Percentiles rank a stretch among this genome's conserved stretches.
Conservation (phyloP, 2,329 filamentous ascomycete species). For the Fragosphaeria purpurea region DNA sequence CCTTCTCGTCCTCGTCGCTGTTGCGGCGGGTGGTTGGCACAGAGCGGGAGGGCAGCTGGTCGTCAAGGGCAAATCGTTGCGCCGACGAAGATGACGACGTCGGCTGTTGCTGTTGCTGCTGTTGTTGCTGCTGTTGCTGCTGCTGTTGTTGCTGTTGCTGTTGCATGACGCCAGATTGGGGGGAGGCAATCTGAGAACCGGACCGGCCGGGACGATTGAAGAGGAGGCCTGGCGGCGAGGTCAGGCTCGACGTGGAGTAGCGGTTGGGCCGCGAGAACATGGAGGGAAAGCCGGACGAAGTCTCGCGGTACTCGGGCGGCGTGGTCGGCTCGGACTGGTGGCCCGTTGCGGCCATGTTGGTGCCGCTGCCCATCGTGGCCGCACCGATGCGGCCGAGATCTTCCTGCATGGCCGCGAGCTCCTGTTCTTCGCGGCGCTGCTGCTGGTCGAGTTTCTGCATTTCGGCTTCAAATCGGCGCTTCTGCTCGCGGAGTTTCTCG, state of each 20-base stretch:
- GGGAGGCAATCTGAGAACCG: conserved; percentile 71
- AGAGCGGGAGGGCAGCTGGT: conserved; percentile 68
- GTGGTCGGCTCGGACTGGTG: conserved; percentile 94
- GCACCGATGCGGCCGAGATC: conserved; percentile 52
- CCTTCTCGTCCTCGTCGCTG: conserved; percentile 83
- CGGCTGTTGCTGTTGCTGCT: not conserved
- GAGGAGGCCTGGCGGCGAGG: conserved; percentile 61
- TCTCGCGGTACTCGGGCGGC: conserved; percentile 83
- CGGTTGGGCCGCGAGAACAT: conserved; percentile 77
- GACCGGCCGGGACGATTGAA: conserved; percentile 65
- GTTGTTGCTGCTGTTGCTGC: too few relatives aligned
- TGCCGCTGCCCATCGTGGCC: conserved; percentile 23
- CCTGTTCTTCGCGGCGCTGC: conserved; percentile 71
- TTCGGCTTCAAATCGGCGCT: conserved; percentile 80
- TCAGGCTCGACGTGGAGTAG: conserved; percentile 81
- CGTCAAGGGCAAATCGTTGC: conserved; percentile 46
- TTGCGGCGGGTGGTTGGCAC: conserved; percentile 80
- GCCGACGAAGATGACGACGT: conserved; percentile 19
- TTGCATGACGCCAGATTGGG: conserved; percentile 53
- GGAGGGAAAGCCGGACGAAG: conserved; percentile 58
- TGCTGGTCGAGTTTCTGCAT: conserved; percentile 84
- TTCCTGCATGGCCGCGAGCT: conserved; percentile 76
- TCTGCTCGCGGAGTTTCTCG: conserved; percentile 81
- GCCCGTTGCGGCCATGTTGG: conserved; percentile 35
- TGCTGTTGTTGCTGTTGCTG: not conserved